Percentiles rank a stretch among this genome's conserved stretches.
These are phyloP conservation scores for Protomyces inouyei DNA, from an alignment of 1,139 yeast genomes.

Conservation along the genomic window DNA sequence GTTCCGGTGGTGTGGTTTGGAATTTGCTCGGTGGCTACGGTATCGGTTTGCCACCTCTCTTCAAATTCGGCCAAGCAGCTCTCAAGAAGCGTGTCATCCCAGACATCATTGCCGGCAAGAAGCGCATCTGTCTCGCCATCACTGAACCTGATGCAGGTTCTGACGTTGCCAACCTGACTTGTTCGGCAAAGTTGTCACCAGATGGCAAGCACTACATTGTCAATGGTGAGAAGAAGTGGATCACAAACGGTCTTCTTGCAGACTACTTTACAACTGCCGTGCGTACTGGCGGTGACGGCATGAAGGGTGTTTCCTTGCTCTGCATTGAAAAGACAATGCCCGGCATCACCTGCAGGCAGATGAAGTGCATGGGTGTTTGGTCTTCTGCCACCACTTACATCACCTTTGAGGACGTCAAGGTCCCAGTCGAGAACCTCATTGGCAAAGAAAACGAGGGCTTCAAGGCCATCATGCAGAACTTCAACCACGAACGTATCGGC, in stretches of 20 bases:
- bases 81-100: slow-evolving; percentile 41
- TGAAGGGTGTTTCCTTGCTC: slow-evolving; percentile 44
- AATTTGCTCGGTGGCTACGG: slow-evolving; percentile 41
- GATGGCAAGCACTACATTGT: slow-evolving; percentile 42
- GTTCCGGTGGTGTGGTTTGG: slow-evolving; percentile 44
- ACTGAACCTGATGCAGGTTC: slow-evolving; percentile 48
- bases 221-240: slow-evolving; percentile 38
- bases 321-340: slow-evolving; percentile 43
- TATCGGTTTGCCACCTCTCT: slow-evolving; percentile 43
- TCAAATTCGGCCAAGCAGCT: slow-evolving; percentile 38
- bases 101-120: slow-evolving; percentile 40
- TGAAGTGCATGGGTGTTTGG: slow-evolving; percentile 44
- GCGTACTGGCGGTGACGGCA: slow-evolving; percentile 43
- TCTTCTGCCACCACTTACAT: slow-evolving; percentile 43
- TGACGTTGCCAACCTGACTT: slow-evolving; percentile 44
- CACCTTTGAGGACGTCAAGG: slow-evolving; percentile 46
- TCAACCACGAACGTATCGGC: slow-evolving; percentile 47
- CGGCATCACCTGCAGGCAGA: slow-evolving; percentile 42
- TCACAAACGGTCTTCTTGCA: slow-evolving; percentile 7
- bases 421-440: slow-evolving; percentile 44
- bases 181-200: slow-evolving; percentile 39
- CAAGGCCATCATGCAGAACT: slow-evolving; percentile 43
- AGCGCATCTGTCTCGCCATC: slow-evolving; percentile 42
- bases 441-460: slow-evolving; percentile 46
- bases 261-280: slow-evolving; percentile 47